A percentile compares a stretch with the other conserved stretches of the same genome.
These are phyloP conservation scores for Saraca asoca DNA, from an alignment of 331 rosid species.

Conservation along the genomic window DNA sequence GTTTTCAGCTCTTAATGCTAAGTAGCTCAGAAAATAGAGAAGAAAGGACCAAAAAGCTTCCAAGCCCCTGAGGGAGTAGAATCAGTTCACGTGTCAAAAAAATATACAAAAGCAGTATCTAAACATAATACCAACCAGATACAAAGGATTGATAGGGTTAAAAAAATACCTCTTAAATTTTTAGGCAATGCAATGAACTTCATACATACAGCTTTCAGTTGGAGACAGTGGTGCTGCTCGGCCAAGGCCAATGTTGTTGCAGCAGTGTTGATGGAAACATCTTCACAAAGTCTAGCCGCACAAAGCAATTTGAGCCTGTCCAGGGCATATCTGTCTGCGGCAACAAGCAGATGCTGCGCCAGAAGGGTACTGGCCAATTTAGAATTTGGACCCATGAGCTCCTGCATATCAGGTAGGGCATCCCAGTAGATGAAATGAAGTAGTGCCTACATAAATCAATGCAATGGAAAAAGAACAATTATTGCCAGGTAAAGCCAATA, in stretches of 20 bases:
- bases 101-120: not conserved
- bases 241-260: conserved; percentile 71
- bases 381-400: conserved; percentile 42
- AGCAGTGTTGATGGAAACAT: conserved; percentile 57
- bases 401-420: conserved; percentile 54
- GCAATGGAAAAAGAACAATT: conserved; percentile 20
- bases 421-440: conserved; percentile 66
- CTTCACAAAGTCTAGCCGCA: conserved; percentile 58
- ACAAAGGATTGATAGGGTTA: not conserved
- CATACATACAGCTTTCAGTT: conserved; percentile 56
- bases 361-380: conserved; percentile 54
- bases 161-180: conserved; percentile 55
- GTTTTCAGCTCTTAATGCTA: not conserved
- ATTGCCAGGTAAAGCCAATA: not conserved
- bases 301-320: conserved; percentile 60
- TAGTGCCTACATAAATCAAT: conserved; percentile 43
- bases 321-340: conserved; percentile 61
- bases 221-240: conserved; percentile 62
- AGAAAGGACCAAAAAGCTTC: not conserved
- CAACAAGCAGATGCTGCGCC: conserved; percentile 68
- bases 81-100: not conserved
- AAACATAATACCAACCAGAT: not conserved
- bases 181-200: conserved; percentile 54
- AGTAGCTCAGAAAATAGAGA: not conserved
- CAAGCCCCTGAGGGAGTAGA: not conserved